Evolutionary conservation across 2,329 filamentous ascomycete species (phyloP), one percentile per base, ranked within the genome.

Genomic region (Furcasterigmium furcatum): DNA sequence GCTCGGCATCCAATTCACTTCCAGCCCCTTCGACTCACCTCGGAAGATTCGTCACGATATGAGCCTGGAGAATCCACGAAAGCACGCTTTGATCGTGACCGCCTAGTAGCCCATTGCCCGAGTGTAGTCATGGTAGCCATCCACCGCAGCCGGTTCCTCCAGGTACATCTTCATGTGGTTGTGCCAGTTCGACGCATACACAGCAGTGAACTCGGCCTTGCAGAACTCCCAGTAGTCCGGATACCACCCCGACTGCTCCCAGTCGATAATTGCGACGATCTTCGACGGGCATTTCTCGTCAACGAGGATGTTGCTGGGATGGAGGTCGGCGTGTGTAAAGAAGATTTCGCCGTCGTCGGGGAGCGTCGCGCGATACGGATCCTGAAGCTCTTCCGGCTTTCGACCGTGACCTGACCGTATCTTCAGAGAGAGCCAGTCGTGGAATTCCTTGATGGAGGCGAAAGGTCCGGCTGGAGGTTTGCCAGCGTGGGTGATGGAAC

Each of bases 171-270:
- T 10, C 34, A 36, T 36, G 34, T 36, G 19, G 10, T 19, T 9
- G 18, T 38, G 13, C 36, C 36, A 38, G 4, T 38, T 20, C 4
- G 4, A 10, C 19, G 8, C 20, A 12, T 13, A 22, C 19, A 5
- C 36, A 13, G 16, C 22, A 2, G 38, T 41, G 4, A 50, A 27
- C 7, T 39, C 41, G 2, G 47, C 40, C 34, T 54, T 52, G 46
- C 27, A 18, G 10, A 49, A 52, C 35, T 52, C 50, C 47, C 44
- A 52, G 36, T 46, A 50, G 4, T 30, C 22, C 4, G 52, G 50
- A 5, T 46, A 49, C 29, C 45, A 49, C 10, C 50, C 47, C 13
- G 44, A 22, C 21, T 52, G 43, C 4, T 41, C 45, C 46, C 40
- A 49, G 21, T 50, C 41, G 9, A 42, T 36, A n/a, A 54, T 40